Conservation (phyloP, 345 rosid genomes). For the Boechera stricta region DNA sequence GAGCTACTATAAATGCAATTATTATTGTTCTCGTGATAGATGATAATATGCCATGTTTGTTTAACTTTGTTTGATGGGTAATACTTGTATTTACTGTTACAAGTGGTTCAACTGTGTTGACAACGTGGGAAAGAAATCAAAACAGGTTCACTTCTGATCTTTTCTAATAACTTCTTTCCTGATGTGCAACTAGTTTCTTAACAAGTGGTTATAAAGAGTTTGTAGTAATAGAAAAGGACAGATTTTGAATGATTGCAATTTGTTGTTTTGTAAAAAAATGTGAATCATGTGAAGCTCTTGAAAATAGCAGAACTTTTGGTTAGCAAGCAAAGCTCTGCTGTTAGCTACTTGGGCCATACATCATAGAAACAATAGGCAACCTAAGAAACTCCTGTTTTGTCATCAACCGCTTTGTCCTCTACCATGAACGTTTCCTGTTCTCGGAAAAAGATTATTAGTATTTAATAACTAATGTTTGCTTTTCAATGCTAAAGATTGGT, state of each 20-base stretch:
- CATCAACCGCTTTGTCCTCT: constrained; percentile 39
- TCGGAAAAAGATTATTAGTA: constrained; percentile 17
- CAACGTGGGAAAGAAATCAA: constrained; percentile 37
- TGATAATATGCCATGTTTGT: constrained; percentile 19
- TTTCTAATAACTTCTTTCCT: constrained; percentile 38
- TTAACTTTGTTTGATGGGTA: constrained; percentile 20
- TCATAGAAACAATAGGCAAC: constrained; percentile 41
- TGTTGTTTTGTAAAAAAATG: constrained; percentile 36
- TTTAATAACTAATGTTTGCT: constrained; percentile 1
- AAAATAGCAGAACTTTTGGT: constrained; percentile 32
- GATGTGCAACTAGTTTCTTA: constrained; percentile 40
- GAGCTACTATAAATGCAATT: constrained; percentile 17
- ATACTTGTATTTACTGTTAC: constrained; percentile 16
- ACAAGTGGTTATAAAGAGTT: constrained; percentile 37
- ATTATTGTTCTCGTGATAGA: constrained; percentile 4
- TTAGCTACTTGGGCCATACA: constrained; percentile 45
- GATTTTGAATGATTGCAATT: constrained; percentile 39
- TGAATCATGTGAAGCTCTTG: constrained; percentile 44
- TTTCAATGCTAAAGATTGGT: constrained; percentile 23
- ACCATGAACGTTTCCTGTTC: constrained; percentile 28
- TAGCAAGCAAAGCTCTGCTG: constrained; percentile 43
- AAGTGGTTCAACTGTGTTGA: constrained; percentile 27
- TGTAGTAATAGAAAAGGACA: constrained; percentile 41
- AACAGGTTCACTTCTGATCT: constrained; percentile 35
- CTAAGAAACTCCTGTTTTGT: constrained; percentile 46